Percentiles rank a stretch among this genome's conserved stretches.
phyloP scores from a whole-genome alignment of 192 early-diverging fungal species.

The Linnemannia schmuckeri region DNA sequence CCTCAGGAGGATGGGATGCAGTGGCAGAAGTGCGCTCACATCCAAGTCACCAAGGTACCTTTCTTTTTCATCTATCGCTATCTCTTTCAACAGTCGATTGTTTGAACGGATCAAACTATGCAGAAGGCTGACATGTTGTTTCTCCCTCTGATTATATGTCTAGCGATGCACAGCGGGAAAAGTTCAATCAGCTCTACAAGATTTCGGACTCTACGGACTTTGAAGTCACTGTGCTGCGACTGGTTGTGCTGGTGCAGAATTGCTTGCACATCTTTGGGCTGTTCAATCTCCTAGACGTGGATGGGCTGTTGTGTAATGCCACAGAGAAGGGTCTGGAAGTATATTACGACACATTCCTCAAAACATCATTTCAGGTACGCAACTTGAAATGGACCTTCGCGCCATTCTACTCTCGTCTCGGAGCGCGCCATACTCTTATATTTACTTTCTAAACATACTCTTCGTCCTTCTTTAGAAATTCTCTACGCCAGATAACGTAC shows the following conservation, averaged over 20 bases:
- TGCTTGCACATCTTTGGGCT: constrained; percentile 58
- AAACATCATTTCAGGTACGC: constrained; percentile 44
- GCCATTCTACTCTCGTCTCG: neutral
- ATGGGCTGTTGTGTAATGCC: constrained; percentile 65
- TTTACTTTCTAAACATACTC: neutral
- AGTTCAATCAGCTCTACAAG: constrained; percentile 64
- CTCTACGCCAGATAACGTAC: constrained; percentile 44
- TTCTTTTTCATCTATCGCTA: neutral
- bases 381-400: neutral
- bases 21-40: constrained; percentile 65
- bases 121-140: neutral
- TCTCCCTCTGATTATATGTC: neutral
- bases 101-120: neutral
- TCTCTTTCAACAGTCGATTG: neutral
- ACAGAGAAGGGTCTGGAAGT: constrained; percentile 57
- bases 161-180: constrained; percentile 66
- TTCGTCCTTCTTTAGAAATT: constrained; percentile 11
- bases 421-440: neutral
- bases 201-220: constrained; percentile 61
- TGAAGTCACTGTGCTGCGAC: constrained; percentile 62
- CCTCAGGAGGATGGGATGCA: constrained; percentile 62
- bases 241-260: constrained; percentile 61
- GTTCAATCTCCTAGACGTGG: constrained; percentile 57
- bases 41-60: constrained; percentile 60
- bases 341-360: constrained; percentile 58